Conservation (phyloP, 495 filamentous ascomycete genomes). For the Penicillium fimorum region DNA sequence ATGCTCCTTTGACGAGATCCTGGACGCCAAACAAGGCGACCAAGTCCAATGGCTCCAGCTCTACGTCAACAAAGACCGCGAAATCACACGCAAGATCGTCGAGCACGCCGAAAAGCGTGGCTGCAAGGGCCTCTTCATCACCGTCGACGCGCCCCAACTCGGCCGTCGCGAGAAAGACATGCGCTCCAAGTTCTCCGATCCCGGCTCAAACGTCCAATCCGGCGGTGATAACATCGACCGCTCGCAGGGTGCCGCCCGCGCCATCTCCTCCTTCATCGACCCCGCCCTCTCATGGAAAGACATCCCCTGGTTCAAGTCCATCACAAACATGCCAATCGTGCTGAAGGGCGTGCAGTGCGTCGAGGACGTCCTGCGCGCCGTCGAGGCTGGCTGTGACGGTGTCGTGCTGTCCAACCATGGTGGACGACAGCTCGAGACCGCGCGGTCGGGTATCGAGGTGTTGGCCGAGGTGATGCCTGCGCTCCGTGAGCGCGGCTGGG, state of each 20-base stretch:
- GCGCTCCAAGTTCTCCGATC: conserved; percentile 87
- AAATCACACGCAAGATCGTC: conserved; percentile 86
- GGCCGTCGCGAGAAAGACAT: conserved; percentile 94
- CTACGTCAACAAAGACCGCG: conserved; percentile 96
- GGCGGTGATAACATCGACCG: conserved; percentile 69
- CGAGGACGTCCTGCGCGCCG: conserved; percentile 86
- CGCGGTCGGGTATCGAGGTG: conserved; percentile 87
- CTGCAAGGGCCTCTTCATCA: conserved; percentile 97
- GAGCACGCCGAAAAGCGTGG: conserved; percentile 87
- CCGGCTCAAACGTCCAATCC: conserved; percentile 78
- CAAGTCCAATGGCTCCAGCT: conserved; percentile 97
- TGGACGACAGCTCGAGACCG: conserved; percentile 92
- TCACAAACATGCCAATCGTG: conserved; percentile 95
- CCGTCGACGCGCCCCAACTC: conserved; percentile 94
- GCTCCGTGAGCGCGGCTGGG: conserved; percentile 75
- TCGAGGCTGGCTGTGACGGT: conserved; percentile 81
- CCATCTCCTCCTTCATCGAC: conserved; percentile 95
- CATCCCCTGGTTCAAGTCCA: conserved; percentile 87
- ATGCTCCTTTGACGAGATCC: conserved; percentile 95
- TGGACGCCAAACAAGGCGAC: conserved; percentile 74
- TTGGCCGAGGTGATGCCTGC: conserved; percentile 96
- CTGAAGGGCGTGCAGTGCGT: conserved; percentile 96
- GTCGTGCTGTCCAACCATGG: conserved; percentile 98
- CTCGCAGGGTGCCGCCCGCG: conserved; percentile 85
- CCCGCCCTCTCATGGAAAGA: conserved; percentile 87